Base-by-base conservation (phyloP, 2,329 filamentous ascomycete species). In the Botrytis aclada region DNA sequence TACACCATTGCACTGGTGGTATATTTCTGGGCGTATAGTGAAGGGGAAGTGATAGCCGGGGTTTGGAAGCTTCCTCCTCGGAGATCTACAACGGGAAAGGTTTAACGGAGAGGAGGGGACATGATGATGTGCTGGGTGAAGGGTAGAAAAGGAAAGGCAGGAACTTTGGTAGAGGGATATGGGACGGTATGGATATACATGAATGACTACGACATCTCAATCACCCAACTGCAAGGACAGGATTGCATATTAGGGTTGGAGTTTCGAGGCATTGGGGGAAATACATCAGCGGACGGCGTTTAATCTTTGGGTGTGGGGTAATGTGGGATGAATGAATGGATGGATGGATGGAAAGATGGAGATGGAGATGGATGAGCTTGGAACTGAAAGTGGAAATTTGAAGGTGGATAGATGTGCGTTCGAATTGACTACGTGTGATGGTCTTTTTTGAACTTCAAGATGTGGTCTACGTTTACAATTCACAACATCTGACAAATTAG, bases 11-110 rank as follows among this genome's bases (percentile, higher is more conserved):
- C 92, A 32, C 90, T 97, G 84, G 86, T 85, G 12, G 91, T 96
- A 22, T 99, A 98, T 83, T 97, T 98, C 79, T 98, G 95, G 95
- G 96, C 93, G 1, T 98, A 97, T 80, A 96, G 92, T 79, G 95
- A 99, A 83, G 96, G 96, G 83, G 96, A 99, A 91, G 95, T 97
- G 83, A 81, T 71, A 43, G 77, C 72, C 37, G 76, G 76, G 41
- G 78, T 78, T 62, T 81, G 80, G 80, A 77, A 75, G n/a, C 72
- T 80, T 25, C 80, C 80, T 39, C 76, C 74, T 37, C 72, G 78
- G 43, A 25, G 69, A 37, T 62, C 73, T 20, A 45, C 34, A 7
- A 32, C 69, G 32, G 77, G 78, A 56, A 80, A 80, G 60, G 79
- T 79, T 58, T 80, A 80, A 51, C 10, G 10, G 72, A 32, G 72